Conservation (phyloP, 2,329 filamentous ascomycete genomes). For the Talaromyces sp. region DNA sequence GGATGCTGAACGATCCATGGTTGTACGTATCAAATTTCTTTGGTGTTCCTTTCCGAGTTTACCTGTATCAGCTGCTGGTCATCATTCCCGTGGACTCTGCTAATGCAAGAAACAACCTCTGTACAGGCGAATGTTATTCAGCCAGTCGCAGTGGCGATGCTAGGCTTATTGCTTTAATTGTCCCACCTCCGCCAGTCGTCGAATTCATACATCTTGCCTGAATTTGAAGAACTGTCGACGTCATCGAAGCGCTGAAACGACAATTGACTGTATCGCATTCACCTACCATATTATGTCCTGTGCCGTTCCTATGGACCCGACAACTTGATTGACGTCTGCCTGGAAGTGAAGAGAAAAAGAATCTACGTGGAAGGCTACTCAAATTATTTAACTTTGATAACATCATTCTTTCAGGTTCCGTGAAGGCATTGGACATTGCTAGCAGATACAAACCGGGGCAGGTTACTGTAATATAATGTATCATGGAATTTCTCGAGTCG, state of each 20-base stretch:
- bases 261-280: not conserved
- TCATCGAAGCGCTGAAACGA: not conserved
- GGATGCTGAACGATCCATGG: not conserved
- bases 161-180: not conserved
- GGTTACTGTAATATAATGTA: too few relatives aligned
- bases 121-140: not conserved
- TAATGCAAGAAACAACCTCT: not conserved
- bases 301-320: not conserved
- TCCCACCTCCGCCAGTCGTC: not conserved
- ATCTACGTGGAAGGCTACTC: not conserved
- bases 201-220: not conserved
- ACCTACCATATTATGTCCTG: not conserved
- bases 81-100: not conserved
- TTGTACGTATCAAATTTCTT: not conserved
- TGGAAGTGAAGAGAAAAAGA: not conserved
- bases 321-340: too few relatives aligned
- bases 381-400: not conserved
- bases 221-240: not conserved
- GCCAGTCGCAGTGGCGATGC: not conserved
- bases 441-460: not conserved
- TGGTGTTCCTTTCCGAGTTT: not conserved
- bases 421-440: not conserved
- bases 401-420: not conserved
- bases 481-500: not conserved
- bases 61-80: not conserved